These are phyloP conservation scores for Tardiomyces depauwii DNA, from an alignment of 1,139 yeast genomes.

Conservation along the genomic window DNA sequence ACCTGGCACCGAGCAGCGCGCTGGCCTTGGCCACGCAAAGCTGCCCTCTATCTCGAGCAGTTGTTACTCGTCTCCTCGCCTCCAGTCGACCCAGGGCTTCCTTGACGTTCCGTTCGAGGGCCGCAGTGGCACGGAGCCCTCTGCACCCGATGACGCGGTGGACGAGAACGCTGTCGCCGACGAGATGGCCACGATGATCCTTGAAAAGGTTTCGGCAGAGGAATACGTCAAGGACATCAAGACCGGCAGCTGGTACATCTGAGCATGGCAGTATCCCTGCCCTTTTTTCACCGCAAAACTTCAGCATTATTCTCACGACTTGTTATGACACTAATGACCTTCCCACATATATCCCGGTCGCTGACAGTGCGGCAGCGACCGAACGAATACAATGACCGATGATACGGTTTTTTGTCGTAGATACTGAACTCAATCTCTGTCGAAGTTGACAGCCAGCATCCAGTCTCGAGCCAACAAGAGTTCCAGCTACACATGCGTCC, in stretches of 20 bases:
- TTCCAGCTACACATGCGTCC: no score
- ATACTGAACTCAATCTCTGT: no score
- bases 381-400: no score
- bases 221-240: constrained; percentile 18
- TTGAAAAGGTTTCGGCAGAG: constrained; percentile 21
- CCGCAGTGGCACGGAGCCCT: not conserved
- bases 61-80: not conserved
- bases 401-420: no score
- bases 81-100: not conserved
- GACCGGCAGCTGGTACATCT: constrained; percentile 3
- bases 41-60: not conserved
- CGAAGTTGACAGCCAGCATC: no score
- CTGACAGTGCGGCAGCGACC: no score
- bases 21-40: not conserved
- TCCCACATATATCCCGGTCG: no score
- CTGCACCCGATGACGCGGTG: constrained; percentile 1
- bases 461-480: no score
- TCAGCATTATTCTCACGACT: not conserved
- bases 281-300: not conserved
- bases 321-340: not conserved
- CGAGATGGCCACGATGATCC: constrained; percentile 21
- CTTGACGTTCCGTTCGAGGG: not conserved
- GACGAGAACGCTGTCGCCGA: constrained; percentile 18
- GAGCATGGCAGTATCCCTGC: not conserved
- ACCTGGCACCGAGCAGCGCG: not conserved